These are phyloP conservation scores for Ascochyta clinopodiicola DNA, from an alignment of 2,329 filamentous ascomycete genomes.

Conservation along the genomic window DNA sequence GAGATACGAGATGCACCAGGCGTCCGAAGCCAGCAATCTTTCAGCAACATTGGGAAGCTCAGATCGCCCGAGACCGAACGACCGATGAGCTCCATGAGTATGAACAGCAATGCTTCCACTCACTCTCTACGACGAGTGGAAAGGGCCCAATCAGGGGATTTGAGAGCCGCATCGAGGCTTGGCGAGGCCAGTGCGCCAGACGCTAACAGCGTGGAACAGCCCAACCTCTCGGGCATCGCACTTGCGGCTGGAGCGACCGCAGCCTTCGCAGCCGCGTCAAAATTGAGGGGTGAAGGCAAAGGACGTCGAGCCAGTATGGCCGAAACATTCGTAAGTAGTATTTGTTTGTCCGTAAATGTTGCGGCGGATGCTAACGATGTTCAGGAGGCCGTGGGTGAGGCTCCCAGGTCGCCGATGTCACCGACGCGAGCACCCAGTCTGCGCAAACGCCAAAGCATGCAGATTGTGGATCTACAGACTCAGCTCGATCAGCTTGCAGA, in stretches of 20 bases:
- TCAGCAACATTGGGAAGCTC: conserved; percentile 49
- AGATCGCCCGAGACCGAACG: conserved; percentile 57
- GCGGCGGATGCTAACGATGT: conserved; percentile 31
- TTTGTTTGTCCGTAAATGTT: conserved; percentile 13
- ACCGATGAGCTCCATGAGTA: conserved; percentile 63
- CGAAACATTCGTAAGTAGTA: conserved; percentile 85
- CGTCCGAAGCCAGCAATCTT: conserved; percentile 54
- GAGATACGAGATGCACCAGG: conserved; percentile 48
- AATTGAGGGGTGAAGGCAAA: conserved; percentile 84
- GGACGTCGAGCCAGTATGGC: conserved; percentile 81
- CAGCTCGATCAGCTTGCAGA: conserved; percentile 82
- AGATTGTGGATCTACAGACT: conserved; percentile 85
- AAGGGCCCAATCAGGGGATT: conserved; percentile 74
- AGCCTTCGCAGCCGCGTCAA: conserved; percentile 59
- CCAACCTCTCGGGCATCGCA: conserved; percentile 40
- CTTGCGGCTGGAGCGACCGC: conserved; percentile 45
- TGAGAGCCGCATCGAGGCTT: conserved; percentile 71
- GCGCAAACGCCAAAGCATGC: conserved; percentile 96
- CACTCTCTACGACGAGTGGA: conserved; percentile 75
- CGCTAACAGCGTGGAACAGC: conserved; percentile 40
- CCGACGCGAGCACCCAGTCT: conserved; percentile 94
- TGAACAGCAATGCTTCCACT: conserved; percentile 63
- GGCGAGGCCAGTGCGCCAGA: conserved; percentile 53
- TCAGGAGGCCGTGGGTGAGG: conserved; percentile 93
- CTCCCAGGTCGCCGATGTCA: conserved; percentile 86